These are phyloP conservation scores for Jatropha multifida DNA, from an alignment of 441 rosid genomes.

Conservation along the genomic window DNA sequence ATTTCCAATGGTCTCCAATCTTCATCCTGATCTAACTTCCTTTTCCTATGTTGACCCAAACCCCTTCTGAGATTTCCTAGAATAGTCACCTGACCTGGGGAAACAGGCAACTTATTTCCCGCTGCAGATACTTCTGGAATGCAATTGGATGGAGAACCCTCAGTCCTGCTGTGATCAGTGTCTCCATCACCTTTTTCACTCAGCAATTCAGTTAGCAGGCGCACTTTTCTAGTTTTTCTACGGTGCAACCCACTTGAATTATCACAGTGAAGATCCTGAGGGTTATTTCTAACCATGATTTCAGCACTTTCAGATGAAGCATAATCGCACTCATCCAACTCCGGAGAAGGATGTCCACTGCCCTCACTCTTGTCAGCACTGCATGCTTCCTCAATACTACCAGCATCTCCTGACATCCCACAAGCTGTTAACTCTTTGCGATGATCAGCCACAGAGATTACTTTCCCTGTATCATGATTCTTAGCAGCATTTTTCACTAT, in stretches of 20 bases:
- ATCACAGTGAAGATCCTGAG: conserved; percentile 29
- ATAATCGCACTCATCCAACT: conserved; percentile 37
- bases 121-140: conserved; percentile 32
- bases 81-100: conserved; percentile 27
- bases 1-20: conserved; percentile 37
- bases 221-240: conserved; percentile 65
- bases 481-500: conserved; percentile 20
- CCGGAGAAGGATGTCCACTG: conserved; percentile 33
- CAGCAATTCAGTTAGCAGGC: conserved; percentile 72
- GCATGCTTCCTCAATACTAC: conserved; percentile 35
- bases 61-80: conserved; percentile 35
- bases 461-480: conserved; percentile 28
- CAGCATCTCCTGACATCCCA: conserved; percentile 36
- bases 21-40: conserved; percentile 50
- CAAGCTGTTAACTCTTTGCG: conserved; percentile 30
- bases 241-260: conserved; percentile 48
- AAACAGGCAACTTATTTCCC: conserved; percentile 28
- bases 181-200: conserved; percentile 38
- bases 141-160: conserved; percentile 35
- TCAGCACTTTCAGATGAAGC: conserved; percentile 65
- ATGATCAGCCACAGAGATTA: conserved; percentile 27
- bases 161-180: conserved; percentile 26
- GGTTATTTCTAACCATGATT: conserved; percentile 25
- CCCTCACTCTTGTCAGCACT: conserved; percentile 28
- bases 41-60: conserved; percentile 50